Evolutionary conservation across 1,139 yeast genomes (phyloP).

Genomic region (Magnusiomyces clavatus): DNA sequence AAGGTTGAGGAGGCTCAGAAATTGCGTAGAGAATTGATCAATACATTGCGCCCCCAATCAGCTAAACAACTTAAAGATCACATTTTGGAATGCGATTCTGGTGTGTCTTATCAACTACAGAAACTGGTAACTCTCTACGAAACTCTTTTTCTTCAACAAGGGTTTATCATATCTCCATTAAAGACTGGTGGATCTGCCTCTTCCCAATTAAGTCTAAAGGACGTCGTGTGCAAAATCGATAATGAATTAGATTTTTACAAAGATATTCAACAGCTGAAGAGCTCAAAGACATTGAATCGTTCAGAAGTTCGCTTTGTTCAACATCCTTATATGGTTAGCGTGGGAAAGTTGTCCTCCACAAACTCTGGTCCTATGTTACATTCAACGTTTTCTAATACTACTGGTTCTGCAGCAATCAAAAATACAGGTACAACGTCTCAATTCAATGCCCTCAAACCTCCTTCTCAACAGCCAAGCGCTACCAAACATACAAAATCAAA

Average conservation of each 20-base stretch:
- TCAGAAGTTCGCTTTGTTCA: constrained; percentile 56
- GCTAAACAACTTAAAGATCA: constrained; percentile 68
- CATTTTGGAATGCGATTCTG: constrained; percentile 80
- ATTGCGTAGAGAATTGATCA: constrained; percentile 63
- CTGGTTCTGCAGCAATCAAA: constrained; percentile 1
- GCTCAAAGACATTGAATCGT: constrained; percentile 27
- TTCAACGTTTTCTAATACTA: constrained; percentile 1
- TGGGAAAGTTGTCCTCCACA: constrained; percentile 13
- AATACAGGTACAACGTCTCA: constrained; percentile 1
- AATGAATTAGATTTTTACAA: constrained; percentile 76
- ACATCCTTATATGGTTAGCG: constrained; percentile 55
- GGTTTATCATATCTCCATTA: constrained; percentile 74
- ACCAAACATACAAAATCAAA: neutral
- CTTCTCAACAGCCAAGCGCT: neutral
- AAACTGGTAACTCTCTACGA: constrained; percentile 86
- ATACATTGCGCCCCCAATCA: constrained; percentile 68
- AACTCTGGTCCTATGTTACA: constrained; percentile 2
- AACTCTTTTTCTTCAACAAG: constrained; percentile 73
- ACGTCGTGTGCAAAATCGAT: constrained; percentile 67
- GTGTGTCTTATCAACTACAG: constrained; percentile 78
- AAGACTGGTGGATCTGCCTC: constrained; percentile 30
- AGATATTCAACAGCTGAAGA: constrained; percentile 42
- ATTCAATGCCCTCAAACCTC: constrained; percentile 4
- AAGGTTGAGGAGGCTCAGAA: constrained; percentile 69
- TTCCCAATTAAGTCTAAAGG: constrained; percentile 58